phyloP scores from a whole-genome alignment of 345 rosid genomes.

The Populus simonii region DNA sequence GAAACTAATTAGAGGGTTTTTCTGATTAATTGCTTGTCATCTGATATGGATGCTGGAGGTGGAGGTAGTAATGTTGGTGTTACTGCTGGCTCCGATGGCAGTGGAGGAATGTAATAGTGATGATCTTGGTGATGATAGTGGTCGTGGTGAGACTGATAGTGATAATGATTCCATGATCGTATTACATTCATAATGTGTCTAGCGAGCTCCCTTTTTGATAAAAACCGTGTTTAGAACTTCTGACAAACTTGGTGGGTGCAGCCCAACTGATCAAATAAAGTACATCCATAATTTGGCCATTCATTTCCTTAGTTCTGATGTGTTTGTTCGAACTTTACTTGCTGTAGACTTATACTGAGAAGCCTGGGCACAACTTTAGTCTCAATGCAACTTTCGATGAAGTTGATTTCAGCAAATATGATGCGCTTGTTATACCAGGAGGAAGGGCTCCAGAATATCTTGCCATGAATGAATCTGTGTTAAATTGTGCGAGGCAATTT shows the following conservation, averaged over 20 bases:
- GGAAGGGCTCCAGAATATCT: slow-evolving; percentile 95
- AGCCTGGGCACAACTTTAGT: slow-evolving; percentile 77
- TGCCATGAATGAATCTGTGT: slow-evolving; percentile 54
- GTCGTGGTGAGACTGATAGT: too few species aligned
- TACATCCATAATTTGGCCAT: not conserved
- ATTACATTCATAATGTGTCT: not conserved
- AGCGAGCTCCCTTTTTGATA: not conserved
- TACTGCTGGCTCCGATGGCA: too few species aligned
- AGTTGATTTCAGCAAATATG: slow-evolving; percentile 50
- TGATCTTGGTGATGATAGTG: not conserved
- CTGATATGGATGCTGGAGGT: too few species aligned
- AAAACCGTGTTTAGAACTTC: not conserved
- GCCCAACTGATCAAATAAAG: not conserved
- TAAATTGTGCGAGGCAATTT: slow-evolving; percentile 54
- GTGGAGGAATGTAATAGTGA: not conserved
- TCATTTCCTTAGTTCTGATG: slow-evolving; percentile 4
- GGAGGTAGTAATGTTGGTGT: too few species aligned
- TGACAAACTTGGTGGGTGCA: not conserved
- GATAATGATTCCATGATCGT: not conserved
- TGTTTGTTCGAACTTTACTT: not conserved
- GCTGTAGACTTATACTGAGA: slow-evolving; percentile 61
- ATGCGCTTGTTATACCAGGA: slow-evolving; percentile 80
- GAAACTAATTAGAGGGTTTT: too few species aligned
- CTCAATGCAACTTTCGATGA: slow-evolving; percentile 81
- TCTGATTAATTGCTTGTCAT: too few species aligned